Evolutionary conservation across 2,329 filamentous ascomycete species (phyloP).

Genomic region (Chaetoscypha palmicola): DNA sequence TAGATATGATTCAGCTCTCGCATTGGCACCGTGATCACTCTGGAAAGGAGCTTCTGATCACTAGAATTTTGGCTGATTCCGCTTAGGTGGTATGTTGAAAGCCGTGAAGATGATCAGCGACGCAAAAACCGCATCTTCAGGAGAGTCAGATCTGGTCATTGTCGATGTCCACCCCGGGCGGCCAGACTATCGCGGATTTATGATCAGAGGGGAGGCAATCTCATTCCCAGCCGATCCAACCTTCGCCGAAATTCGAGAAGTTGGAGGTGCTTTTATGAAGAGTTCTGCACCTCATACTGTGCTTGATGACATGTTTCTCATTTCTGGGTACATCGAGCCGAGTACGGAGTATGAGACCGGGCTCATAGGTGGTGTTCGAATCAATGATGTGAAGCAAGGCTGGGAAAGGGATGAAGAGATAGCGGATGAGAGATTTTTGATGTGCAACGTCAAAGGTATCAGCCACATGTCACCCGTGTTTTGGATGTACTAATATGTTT

Average conservation of each 20-base stretch:
- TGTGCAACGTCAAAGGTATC: constrained; percentile 44
- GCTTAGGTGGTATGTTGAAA: constrained; percentile 36
- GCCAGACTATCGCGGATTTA: constrained; percentile 43
- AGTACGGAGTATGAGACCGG: constrained; percentile 43
- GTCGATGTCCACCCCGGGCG: constrained; percentile 47
- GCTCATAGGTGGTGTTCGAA: constrained; percentile 39
- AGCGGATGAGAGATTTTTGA: constrained; percentile 45
- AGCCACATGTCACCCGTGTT: constrained; percentile 3
- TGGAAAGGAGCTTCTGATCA: constrained; percentile 23
- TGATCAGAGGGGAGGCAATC: constrained; percentile 34
- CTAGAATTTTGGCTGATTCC: no score
- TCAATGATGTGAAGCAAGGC: constrained; percentile 32
- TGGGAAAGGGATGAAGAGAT: constrained; percentile 46
- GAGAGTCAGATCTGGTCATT: constrained; percentile 27
- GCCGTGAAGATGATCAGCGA: constrained; percentile 42
- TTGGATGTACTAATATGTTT: not conserved
- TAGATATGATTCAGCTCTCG: constrained; percentile 44
- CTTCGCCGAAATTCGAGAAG: constrained; percentile 39
- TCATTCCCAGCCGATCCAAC: constrained; percentile 47
- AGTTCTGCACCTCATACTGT: constrained; percentile 37
- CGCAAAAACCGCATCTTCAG: constrained; percentile 30
- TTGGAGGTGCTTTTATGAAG: constrained; percentile 36
- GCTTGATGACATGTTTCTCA: constrained; percentile 43
- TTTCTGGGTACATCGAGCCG: constrained; percentile 48
- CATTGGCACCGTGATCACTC: constrained; percentile 52